Conservation (phyloP, 352 stramenopile species). For the Elongisporangium prolatum region DNA sequence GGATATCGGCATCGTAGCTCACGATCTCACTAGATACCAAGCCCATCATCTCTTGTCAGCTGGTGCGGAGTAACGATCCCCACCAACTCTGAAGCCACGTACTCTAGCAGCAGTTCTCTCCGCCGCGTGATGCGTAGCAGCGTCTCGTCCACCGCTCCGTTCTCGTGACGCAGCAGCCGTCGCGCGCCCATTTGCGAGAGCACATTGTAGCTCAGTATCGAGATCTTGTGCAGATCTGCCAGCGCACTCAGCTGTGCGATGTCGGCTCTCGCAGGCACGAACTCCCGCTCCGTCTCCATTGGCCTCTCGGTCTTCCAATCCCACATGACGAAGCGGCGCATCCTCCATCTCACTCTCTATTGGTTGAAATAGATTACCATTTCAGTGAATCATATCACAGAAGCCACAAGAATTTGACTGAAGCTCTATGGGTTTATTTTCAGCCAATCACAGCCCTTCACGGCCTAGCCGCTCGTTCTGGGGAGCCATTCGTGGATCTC, state of each 20-base stretch:
- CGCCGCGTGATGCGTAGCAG: constrained; percentile 56
- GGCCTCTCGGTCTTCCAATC: not conserved
- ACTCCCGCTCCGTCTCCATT: constrained; percentile 16
- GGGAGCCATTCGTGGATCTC: not conserved
- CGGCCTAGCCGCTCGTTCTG: not conserved
- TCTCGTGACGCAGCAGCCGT: constrained; percentile 35
- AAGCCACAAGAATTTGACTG: not conserved
- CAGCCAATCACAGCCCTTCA: not conserved
- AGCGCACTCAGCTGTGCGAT: constrained; percentile 36
- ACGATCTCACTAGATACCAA: constrained; percentile 52
- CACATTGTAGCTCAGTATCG: constrained; percentile 78
- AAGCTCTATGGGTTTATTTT: not conserved
- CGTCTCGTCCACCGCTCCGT: constrained; percentile 37
- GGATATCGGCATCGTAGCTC: constrained; percentile 71
- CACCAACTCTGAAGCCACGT: constrained; percentile 3
- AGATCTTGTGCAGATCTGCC: constrained; percentile 53
- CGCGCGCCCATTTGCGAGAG: constrained; percentile 74
- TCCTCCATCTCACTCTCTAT: not conserved
- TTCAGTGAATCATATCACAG: not conserved
- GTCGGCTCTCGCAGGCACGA: constrained; percentile 39
- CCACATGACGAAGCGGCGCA: not conserved
- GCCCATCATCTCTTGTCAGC: not conserved
- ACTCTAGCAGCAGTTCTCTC: constrained; percentile 52
- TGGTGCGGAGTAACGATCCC: not conserved
- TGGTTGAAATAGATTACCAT: not conserved